A percentile compares a stretch with the other conserved stretches of the same genome.
Conservation (phyloP, 2,329 filamentous ascomycete genomes). For the Stenocarpella maydis region DNA sequence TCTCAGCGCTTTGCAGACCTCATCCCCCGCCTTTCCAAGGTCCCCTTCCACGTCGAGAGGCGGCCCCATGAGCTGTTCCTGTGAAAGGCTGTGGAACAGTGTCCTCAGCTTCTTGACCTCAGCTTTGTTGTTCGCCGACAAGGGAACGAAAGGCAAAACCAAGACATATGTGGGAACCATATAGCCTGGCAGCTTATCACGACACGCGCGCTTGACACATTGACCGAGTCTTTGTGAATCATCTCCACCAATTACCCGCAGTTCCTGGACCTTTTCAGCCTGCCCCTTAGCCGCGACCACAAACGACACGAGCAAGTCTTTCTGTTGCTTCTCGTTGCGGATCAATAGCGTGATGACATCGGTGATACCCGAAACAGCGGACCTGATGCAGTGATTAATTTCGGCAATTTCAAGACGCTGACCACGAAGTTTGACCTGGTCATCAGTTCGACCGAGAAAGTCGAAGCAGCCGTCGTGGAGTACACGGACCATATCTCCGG, state of each 20-base stretch:
- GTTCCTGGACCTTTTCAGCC: background rate
- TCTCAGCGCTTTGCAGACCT: slow-evolving; percentile 62
- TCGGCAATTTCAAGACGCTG: slow-evolving; percentile 90
- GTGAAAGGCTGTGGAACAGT: slow-evolving; percentile 69
- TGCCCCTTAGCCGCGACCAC: slow-evolving; percentile 50
- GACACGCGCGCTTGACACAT: slow-evolving; percentile 69
- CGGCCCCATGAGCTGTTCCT: slow-evolving; percentile 68
- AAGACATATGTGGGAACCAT: slow-evolving; percentile 92
- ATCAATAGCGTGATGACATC: slow-evolving; percentile 82
- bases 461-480: slow-evolving; percentile 84
- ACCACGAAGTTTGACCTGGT: slow-evolving; percentile 90
- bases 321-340: slow-evolving; percentile 74
- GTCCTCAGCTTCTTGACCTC: slow-evolving; percentile 74
- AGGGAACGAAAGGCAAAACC: slow-evolving; percentile 73
- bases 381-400: slow-evolving; percentile 84
- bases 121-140: slow-evolving; percentile 90
- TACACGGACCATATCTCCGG: slow-evolving; percentile 86
- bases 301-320: slow-evolving; percentile 85
- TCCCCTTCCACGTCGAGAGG: slow-evolving; percentile 44
- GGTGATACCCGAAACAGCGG: slow-evolving; percentile 62
- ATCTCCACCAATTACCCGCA: slow-evolving; percentile 44
- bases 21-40: slow-evolving; percentile 49
- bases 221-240: slow-evolving; percentile 51
- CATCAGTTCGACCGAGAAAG: slow-evolving; percentile 87
- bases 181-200: slow-evolving; percentile 76